phyloP scores from a whole-genome alignment of 2,329 filamentous ascomycete species.

The Talaromyces sp. region DNA sequence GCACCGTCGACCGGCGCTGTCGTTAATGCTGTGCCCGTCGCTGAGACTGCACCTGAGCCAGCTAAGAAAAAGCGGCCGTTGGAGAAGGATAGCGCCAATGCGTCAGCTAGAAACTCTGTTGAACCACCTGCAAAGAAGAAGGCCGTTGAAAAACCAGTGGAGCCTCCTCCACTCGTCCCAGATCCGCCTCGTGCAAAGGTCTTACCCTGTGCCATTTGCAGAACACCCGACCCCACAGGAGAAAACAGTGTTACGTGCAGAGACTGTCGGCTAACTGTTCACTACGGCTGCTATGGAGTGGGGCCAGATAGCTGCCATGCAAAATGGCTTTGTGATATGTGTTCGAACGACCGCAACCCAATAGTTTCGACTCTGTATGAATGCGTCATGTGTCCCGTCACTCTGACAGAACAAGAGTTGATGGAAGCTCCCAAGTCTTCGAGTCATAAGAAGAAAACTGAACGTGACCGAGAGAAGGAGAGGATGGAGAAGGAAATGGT shows the following conservation, averaged over 20 bases:
- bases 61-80: conserved; percentile 61
- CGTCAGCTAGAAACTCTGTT: conserved; percentile 43
- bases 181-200: conserved; percentile 74
- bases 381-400: conserved; percentile 86
- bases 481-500: conserved; percentile 80
- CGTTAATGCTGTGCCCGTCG: conserved; percentile 32
- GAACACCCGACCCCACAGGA: conserved; percentile 66
- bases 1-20: conserved; percentile 44
- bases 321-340: conserved; percentile 97
- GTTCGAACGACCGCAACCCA: conserved; percentile 86
- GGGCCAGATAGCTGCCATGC: conserved; percentile 58
- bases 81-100: conserved; percentile 51
- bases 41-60: conserved; percentile 45
- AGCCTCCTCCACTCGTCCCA: conserved; percentile 63
- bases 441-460: conserved; percentile 82
- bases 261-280: conserved; percentile 87
- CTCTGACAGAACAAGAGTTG: conserved; percentile 76
- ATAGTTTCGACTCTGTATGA: conserved; percentile 92
- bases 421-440: conserved; percentile 72
- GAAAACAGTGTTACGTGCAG: conserved; percentile 75
- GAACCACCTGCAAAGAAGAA: conserved; percentile 59
- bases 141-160: conserved; percentile 53
- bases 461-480: conserved; percentile 87
- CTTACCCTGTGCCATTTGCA: conserved; percentile 83
- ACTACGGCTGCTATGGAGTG: conserved; percentile 90